Evolutionary conservation across 352 stramenopile genomes (phyloP), one percentile per base, ranked within the genome.

Genomic region (Blastocystis sp.): DNA sequence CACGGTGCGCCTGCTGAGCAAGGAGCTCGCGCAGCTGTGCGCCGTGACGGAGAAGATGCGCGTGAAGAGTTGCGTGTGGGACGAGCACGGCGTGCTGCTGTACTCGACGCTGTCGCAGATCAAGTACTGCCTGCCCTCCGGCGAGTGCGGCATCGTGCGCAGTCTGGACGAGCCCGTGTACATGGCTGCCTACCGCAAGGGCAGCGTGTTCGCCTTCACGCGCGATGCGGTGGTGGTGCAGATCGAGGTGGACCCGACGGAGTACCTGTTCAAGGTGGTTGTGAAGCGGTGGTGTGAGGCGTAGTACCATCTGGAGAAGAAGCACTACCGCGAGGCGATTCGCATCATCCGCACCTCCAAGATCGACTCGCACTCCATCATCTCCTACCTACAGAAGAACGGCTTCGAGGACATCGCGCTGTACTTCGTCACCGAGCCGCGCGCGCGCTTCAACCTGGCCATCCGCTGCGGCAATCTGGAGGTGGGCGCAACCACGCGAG

Each of bases 401-500:
- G 97, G 97, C n/a, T 99, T 98, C 91, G 96, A 97, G 1, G 97
- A 99, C 89, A 96, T 99, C 28, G 97, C 97, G 9, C 92, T 99
- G 63, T 96, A 99, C 92, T 99, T 99, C 92, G 97, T 99, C 48
- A 96, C 95, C 77, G 97, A 99, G 91, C 95, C 97, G 64, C 96
- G 96, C 90, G 98, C 96, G 65, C 92, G 95, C 43, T 99, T 99
- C 92, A 97, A 98, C 89, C 92, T 99, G 40, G 90, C 92, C 28
- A 95, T 99, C 84, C 97, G 95, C 60, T 99, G 97, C 89, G 97
- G 97, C 80, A 98, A 99, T 90, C 95, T 99, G 87, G 96, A 99
- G 90, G 95, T 98, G 59, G 96, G 96, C 42, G 94, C 98, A 91
- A 97, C 98, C 90, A 97, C 94, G 62, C 95, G 95, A 0, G 97